Base-by-base conservation (phyloP, 2,329 filamentous ascomycete genomes). In the Penicillium sp. region DNA sequence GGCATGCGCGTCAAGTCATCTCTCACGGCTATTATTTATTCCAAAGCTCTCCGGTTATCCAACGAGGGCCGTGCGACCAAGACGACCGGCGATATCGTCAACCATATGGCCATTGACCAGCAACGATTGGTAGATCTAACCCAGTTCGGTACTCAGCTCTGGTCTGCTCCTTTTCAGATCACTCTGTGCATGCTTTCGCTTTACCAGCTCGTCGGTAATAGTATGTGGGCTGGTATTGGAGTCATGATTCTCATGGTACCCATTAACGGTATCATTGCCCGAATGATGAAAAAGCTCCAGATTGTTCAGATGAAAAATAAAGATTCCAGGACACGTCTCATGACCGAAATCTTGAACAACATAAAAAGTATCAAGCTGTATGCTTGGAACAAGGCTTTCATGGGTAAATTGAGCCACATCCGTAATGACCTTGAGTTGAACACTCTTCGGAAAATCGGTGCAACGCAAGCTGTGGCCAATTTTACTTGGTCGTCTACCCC, bases 281-380 rank as follows among this genome's bases (percentile, higher is more conserved):
- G 88, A 58, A 81, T 96, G 65, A 97, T 97, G 89, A 97, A 96
- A 77, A 91, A 83, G 45, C 77, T 99, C 65, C 95, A 99, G 71
- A 95, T 97, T 74, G 81, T 86, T 62, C 94, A 99, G 77, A 99
- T 99, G 94, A 96, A 95, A 79, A 97, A 97, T 78, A 99, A 99
- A 77, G 94, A 99, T 67, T 83, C 91, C 40, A 85, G 94, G 68
- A 96, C 92, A 47, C 85, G 93, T 50, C 77, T 99, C 58, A 97
- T 97, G 80, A 95, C 93, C 6, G 94, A 99, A 74, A 99, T 99
- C 63, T 80, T 99, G 68, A 97, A 95, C 80, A 97, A 97, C 76
- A 99, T 99, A 90, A 99, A 99, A 79, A 96, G 91, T 70, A 94
- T 99, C 79, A 99, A 99, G 77, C 83, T 99, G 20, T 99, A 97